Evolutionary conservation across 352 stramenopile genomes (phyloP).

Genomic region (Paralagenidium karlingii): DNA sequence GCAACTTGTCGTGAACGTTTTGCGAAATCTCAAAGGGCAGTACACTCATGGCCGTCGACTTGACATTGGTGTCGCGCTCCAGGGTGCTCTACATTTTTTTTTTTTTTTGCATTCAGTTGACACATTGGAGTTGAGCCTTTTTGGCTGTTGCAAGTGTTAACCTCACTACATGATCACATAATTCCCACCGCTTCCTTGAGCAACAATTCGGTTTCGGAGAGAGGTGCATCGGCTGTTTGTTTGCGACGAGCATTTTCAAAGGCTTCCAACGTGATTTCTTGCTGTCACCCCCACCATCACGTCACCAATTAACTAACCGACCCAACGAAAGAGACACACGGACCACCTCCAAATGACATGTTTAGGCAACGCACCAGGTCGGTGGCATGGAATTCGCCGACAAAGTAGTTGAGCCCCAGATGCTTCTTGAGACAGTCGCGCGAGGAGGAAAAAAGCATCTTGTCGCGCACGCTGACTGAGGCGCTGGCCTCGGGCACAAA

Average conservation of each 20-base stretch:
- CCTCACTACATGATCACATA: no score
- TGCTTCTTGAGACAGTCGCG: constrained; percentile 85
- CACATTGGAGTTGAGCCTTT: constrained; percentile 4
- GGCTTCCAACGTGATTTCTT: constrained; percentile 65
- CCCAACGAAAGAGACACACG: constrained; percentile 2
- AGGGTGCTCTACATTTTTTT: no score
- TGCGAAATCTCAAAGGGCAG: constrained; percentile 79
- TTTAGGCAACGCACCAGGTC: constrained; percentile 23
- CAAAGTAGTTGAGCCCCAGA: constrained; percentile 84
- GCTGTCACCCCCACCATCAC: constrained; percentile 11
- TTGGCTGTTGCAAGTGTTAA: constrained; percentile 5
- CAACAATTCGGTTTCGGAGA: constrained; percentile 76
- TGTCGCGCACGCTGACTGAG: constrained; percentile 76
- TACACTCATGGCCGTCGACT: constrained; percentile 81
- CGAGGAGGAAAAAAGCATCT: constrained; percentile 88
- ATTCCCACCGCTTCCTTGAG: constrained; percentile 70
- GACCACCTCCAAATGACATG: background rate
- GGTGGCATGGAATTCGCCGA: constrained; percentile 81
- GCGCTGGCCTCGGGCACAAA: constrained; percentile 54
- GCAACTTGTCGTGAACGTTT: constrained; percentile 70
- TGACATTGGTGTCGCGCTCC: constrained; percentile 74
- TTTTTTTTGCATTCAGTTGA: background rate
- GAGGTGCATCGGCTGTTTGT: constrained; percentile 54
- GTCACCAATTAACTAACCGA: no score
- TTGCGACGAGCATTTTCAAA: constrained; percentile 62